Evolutionary conservation across 179 eudicot species (phyloP).

Genomic region (Corrigiola litoralis): DNA sequence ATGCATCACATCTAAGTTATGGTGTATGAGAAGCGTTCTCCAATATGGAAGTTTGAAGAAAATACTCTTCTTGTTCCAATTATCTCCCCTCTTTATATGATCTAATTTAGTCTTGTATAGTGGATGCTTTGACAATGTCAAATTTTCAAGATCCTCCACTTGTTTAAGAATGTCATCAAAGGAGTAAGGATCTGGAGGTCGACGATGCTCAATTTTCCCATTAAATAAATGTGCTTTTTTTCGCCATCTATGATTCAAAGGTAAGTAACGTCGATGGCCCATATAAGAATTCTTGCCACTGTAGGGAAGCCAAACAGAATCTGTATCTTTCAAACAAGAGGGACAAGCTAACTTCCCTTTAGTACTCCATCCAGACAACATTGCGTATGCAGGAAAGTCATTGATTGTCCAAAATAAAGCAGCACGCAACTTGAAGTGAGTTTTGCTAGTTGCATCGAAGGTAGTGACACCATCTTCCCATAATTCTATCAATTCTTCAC

Average conservation of each 20-base stretch:
- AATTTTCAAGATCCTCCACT: background rate
- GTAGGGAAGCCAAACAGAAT: background rate
- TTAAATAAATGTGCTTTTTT: background rate
- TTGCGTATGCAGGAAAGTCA: too few relatives aligned
- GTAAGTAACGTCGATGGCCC: constrained; percentile 1
- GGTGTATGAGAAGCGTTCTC: background rate
- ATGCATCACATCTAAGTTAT: constrained; percentile 6
- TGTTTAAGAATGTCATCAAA: constrained; percentile 2
- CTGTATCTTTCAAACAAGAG: background rate
- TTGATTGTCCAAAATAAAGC: background rate
- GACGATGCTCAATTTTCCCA: background rate
- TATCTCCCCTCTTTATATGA: background rate
- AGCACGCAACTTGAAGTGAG: background rate
- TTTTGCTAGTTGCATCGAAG: background rate
- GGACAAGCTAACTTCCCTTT: background rate
- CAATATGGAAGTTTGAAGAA: background rate
- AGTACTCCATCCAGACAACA: constrained; percentile 7
- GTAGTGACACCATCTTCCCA: background rate
- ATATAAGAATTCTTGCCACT: background rate
- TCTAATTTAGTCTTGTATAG: background rate
- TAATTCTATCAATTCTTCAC: background rate
- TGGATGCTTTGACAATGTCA: background rate
- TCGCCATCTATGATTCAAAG: background rate
- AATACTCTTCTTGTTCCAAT: constrained; percentile 4
- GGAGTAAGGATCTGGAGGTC: background rate